Evolutionary conservation across 805 yeast genomes (phyloP).

Genomic region (Myxozyma vanderwaltii): DNA sequence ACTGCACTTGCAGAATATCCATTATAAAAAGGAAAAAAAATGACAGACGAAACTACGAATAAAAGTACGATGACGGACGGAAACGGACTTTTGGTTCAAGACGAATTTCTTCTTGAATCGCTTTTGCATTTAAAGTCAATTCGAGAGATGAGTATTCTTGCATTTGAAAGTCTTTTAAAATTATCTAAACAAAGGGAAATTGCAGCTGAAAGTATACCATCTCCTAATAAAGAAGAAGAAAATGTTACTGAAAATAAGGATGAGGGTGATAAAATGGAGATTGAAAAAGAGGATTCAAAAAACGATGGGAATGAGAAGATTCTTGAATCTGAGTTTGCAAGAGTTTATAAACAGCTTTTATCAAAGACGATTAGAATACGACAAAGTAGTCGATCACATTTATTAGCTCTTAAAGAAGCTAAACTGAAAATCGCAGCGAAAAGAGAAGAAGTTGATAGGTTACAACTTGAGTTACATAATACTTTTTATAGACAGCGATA

Average conservation of each 20-base stretch:
- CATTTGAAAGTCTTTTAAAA: slow-evolving; percentile 1
- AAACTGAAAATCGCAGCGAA: not conserved
- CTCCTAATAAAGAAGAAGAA: slow-evolving; percentile 8
- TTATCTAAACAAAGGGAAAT: slow-evolving; percentile 6
- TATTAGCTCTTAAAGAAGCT: not conserved
- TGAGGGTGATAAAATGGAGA: not conserved
- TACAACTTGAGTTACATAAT: slow-evolving; percentile 29
- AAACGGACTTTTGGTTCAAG: not conserved
- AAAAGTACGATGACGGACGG: no score
- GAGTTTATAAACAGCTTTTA: slow-evolving; percentile 5
- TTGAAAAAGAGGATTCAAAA: not conserved
- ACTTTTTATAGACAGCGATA: slow-evolving; percentile 25
- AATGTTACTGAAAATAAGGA: not conserved
- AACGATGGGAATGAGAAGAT: not conserved
- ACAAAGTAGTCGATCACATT: slow-evolving; percentile 8
- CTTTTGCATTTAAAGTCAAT: slow-evolving; percentile 5
- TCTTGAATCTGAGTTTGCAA: slow-evolving; percentile 15
- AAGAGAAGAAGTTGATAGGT: slow-evolving; percentile 18
- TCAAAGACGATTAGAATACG: slow-evolving; percentile 6
- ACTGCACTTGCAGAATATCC: not conserved
- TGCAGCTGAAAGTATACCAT: slow-evolving; percentile 14
- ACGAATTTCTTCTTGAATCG: not conserved
- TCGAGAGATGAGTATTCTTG: slow-evolving; percentile 14
- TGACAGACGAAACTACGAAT: no score
- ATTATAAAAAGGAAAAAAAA: no score